phyloP scores from a whole-genome alignment of 2,329 filamentous ascomycete species.

The Paraphoma sp. region DNA sequence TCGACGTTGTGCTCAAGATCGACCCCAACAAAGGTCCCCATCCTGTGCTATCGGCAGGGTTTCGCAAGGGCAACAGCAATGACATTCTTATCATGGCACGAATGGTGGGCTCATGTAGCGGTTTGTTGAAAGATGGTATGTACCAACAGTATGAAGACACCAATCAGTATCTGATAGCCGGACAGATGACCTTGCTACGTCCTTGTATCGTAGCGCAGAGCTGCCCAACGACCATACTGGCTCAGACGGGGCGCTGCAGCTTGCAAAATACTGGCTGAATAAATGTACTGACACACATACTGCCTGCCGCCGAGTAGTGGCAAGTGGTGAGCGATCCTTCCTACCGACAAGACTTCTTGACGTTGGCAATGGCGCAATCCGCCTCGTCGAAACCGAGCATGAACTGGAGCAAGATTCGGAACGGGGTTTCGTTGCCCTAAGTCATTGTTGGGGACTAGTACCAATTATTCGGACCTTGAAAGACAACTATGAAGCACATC shows the following conservation, averaged over 20 bases:
- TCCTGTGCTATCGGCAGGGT: conserved; percentile 20
- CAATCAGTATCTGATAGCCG: not conserved
- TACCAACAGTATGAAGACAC: not conserved
- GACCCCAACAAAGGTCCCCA: conserved; percentile 12
- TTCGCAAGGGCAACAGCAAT: conserved; percentile 7
- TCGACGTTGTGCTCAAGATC: conserved; percentile 19
- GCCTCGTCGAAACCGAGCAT: conserved; percentile 16
- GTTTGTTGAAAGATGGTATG: conserved; percentile 18
- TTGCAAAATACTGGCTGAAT: conserved; percentile 25
- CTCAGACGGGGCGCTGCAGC: conserved; percentile 22
- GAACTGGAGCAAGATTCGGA: conserved; percentile 7
- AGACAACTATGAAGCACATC: conserved; percentile 17
- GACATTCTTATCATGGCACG: conserved; percentile 12
- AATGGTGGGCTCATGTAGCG: conserved; percentile 13
- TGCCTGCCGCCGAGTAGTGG: conserved; percentile 7
- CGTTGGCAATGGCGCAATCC: conserved; percentile 12
- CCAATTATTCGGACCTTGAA: conserved; percentile 26
- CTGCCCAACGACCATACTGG: conserved; percentile 6
- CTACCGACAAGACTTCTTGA: conserved; percentile 27
- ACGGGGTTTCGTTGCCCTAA: conserved; percentile 23
- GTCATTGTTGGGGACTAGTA: conserved; percentile 31
- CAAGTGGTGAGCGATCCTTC: conserved; percentile 2
- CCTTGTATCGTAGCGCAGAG: conserved; percentile 7
- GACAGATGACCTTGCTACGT: conserved; percentile 16
- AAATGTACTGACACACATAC: conserved; percentile 17